Evolutionary conservation across 139 green algal genomes (phyloP), one percentile per base, ranked within the genome.

Genomic region (Chlorella ohadii): DNA sequence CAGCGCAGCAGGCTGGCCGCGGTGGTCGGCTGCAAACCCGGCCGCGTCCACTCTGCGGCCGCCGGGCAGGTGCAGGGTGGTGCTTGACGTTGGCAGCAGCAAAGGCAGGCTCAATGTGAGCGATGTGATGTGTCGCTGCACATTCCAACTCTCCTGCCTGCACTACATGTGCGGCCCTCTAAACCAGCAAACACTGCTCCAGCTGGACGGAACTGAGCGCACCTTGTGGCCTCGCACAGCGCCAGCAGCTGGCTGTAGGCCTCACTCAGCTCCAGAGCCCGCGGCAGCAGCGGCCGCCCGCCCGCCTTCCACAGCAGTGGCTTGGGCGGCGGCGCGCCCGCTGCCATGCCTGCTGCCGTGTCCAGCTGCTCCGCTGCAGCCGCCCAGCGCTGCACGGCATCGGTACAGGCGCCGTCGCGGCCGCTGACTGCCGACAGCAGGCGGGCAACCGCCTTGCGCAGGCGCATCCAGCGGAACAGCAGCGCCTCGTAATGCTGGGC

Each of bases 241-340:
- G 47, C 72, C 56, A 80, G 63, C 70, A 90, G 74, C 36, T 73
- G 23, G 36, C 47, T 63, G 38, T 89, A 73, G 16, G 65, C 57
- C 17, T 89, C 61, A 34, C 70, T 85, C 1, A 94, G 83, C 25
- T 78, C 33, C 33, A 88, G 59, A 2, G 83, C 91, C 68, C 81
- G 82, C 11, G 95, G 93, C n/a, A 97, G 83, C 44, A 87, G 73
- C 25, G 96, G 94, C 57, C 93, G 90, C 22, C 96, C 96, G 31
- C 84, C 94, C 4, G 87, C 68, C n/a, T 86, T 81, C 96, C 96
- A 99, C 27, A 97, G 86, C 79, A 96, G 85, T 6, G 93, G 92
- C 86, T 94, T 94, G 72, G 86, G 28, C 47, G 67, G 72, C 38
- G 90, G 68, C 3, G 74, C 34, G 11, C 47, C 73, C 16, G 85